These are phyloP conservation scores for Moesziomyces sp. DNA, from an alignment of 1,284 basidiomycete genomes.

Conservation along the genomic window DNA sequence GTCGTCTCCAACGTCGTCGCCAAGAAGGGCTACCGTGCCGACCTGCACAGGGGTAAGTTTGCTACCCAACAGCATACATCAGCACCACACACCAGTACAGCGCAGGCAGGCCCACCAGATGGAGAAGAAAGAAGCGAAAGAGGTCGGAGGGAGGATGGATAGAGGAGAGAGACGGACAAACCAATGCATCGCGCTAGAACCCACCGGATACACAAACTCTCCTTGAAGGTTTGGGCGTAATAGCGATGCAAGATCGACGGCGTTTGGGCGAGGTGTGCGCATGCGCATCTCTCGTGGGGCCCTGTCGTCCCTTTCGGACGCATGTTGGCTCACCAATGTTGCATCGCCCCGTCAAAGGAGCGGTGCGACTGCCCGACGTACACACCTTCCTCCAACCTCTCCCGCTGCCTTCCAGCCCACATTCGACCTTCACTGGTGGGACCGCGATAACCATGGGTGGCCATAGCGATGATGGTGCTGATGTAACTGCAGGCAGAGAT, in stretches of 20 bases:
- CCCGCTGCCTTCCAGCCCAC: too few relatives aligned
- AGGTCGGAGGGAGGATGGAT: not conserved
- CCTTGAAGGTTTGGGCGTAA: constrained; percentile 67
- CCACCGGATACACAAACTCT: constrained; percentile 57
- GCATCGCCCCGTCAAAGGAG: constrained; percentile 10
- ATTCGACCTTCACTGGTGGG: not conserved
- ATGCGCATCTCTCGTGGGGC: constrained; percentile 26
- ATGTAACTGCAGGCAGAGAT: too few relatives aligned
- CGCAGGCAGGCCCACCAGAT: not conserved
- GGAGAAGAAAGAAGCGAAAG: not conserved
- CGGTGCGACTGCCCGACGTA: constrained; percentile 35
- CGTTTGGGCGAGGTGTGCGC: constrained; percentile 26
- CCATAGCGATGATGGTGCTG: not conserved
- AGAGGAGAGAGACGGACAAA: constrained; percentile 1
- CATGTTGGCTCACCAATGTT: constrained; percentile 33
- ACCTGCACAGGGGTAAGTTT: constrained; percentile 60
- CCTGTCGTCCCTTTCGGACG: constrained; percentile 15
- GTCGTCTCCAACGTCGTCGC: constrained; percentile 60
- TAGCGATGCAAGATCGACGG: constrained; percentile 62
- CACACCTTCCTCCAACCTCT: constrained; percentile 3
- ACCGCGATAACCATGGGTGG: too few relatives aligned
- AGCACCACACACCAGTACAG: not conserved
- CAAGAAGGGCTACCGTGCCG: constrained; percentile 66
- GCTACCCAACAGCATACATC: not conserved
- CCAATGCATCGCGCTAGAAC: constrained; percentile 66